phyloP scores from a whole-genome alignment of 768 basidiomycete genomes.

The Piloderma croceum region DNA sequence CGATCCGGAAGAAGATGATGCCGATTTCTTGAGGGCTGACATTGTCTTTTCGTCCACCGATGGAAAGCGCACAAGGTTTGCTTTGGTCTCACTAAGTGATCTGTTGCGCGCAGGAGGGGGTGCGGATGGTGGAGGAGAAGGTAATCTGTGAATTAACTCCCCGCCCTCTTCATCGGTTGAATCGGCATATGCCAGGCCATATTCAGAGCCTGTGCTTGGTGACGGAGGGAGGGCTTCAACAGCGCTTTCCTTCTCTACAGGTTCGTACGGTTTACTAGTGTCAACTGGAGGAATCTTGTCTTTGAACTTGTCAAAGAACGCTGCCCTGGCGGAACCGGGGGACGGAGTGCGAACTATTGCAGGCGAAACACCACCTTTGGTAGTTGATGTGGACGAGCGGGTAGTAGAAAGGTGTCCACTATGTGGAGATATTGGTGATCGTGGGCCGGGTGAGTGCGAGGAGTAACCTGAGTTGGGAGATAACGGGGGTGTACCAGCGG shows the following conservation, averaged over 20 bases:
- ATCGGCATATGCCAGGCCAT: constrained; percentile 44
- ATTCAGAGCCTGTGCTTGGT: constrained; percentile 39
- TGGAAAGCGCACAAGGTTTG: no score
- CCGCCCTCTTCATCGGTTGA: constrained; percentile 40
- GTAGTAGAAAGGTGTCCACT: no score
- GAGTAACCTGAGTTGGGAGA: constrained; percentile 43
- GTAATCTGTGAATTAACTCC: constrained; percentile 20
- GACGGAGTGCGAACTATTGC: constrained; percentile 14
- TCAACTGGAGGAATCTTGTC: not conserved
- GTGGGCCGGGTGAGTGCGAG: constrained; percentile 38
- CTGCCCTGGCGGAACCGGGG: constrained; percentile 34
- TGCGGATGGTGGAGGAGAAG: constrained; percentile 16
- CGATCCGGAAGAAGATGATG: no score
- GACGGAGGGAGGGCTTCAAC: constrained; percentile 7
- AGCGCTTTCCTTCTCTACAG: not conserved
- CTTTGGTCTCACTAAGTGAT: no score
- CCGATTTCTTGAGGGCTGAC: no score
- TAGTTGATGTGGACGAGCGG: no score
- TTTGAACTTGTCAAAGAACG: constrained; percentile 58
- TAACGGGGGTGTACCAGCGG: constrained; percentile 29
- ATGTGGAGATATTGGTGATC: constrained; percentile 35
- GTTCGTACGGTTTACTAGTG: no score
- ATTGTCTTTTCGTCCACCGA: no score
- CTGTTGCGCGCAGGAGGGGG: no score
- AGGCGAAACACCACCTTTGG: no score